These are phyloP conservation scores for Phytophthora crassamura DNA, from an alignment of 352 stramenopile species.

Conservation along the genomic window DNA sequence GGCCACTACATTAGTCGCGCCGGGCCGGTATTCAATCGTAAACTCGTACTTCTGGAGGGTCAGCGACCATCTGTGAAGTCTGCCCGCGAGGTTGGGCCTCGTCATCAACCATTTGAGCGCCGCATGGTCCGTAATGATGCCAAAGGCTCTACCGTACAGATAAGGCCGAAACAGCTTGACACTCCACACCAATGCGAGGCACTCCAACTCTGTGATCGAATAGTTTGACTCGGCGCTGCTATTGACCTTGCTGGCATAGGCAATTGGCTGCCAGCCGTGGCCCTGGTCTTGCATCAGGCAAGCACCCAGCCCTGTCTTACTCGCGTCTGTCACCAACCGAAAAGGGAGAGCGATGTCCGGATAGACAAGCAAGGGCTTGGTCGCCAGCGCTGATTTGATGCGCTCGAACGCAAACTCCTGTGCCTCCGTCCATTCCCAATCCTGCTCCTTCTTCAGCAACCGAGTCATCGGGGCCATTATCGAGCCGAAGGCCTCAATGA, in stretches of 20 bases:
- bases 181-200: neutral
- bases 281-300: neutral
- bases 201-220: neutral
- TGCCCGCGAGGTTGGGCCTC: neutral
- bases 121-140: too few species aligned
- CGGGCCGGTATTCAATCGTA: neutral
- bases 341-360: neutral
- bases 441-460: conserved; percentile 20
- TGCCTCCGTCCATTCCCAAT: conserved; percentile 25
- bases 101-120: too few species aligned
- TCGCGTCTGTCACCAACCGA: neutral
- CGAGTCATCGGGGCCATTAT: conserved; percentile 21
- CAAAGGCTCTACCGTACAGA: neutral
- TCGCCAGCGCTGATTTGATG: neutral
- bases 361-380: neutral
- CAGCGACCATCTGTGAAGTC: neutral
- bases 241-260: neutral
- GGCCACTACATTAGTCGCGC: neutral
- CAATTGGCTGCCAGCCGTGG: neutral
- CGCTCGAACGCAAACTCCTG: neutral
- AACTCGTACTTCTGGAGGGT: neutral
- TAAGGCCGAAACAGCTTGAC: neutral
- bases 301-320: neutral
- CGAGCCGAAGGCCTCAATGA: conserved; percentile 20
- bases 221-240: neutral